Evolutionary conservation across 1,284 basidiomycete genomes (phyloP).

Genomic region (Microbotryum saponariae): DNA sequence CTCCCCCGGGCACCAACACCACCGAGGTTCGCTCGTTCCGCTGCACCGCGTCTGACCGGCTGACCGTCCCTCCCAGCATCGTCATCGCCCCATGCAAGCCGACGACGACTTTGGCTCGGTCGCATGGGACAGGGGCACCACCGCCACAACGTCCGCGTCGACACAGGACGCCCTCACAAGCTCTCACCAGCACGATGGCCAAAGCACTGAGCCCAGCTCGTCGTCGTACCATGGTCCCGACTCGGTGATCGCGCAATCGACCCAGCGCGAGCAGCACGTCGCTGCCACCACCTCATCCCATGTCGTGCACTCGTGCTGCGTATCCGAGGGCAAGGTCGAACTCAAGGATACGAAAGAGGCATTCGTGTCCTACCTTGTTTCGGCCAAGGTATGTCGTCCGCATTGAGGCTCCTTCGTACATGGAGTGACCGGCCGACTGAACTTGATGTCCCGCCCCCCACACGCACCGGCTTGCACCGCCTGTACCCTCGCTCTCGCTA

Average conservation of each 20-base stretch:
- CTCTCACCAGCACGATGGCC: background rate
- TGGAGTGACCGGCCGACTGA: background rate
- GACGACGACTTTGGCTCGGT: slow-evolving; percentile 22
- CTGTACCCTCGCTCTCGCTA: slow-evolving; percentile 38
- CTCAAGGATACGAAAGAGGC: slow-evolving; percentile 91
- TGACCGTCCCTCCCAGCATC: background rate
- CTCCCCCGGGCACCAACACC: no score
- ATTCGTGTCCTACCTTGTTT: slow-evolving; percentile 88
- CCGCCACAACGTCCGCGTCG: background rate
- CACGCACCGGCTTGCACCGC: background rate
- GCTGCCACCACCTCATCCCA: background rate
- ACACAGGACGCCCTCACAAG: background rate
- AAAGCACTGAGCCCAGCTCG: background rate
- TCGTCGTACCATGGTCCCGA: background rate
- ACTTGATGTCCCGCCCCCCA: background rate
- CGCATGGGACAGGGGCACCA: slow-evolving; percentile 24
- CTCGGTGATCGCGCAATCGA: background rate
- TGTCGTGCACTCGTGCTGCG: slow-evolving; percentile 46
- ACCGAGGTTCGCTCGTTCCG: no score
- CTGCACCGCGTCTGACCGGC: no score
- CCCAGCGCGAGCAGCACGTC: background rate
- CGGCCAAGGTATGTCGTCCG: slow-evolving; percentile 62
- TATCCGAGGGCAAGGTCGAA: slow-evolving; percentile 91
- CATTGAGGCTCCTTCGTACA: background rate
- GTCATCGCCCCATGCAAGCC: background rate